Conservation (phyloP, 306 rosid genomes). For the Castanopsis chinensis region DNA sequence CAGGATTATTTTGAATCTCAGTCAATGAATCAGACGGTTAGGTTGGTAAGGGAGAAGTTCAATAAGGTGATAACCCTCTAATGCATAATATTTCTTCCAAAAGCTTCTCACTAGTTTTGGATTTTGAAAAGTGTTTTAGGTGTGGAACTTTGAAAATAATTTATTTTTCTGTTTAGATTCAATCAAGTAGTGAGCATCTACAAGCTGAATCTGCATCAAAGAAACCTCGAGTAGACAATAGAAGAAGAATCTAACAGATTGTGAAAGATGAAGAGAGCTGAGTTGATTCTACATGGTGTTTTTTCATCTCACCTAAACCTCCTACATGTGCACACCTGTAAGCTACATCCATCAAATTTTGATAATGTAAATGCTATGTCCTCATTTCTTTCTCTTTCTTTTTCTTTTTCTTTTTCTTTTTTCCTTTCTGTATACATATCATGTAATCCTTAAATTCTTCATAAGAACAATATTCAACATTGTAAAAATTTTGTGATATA, state of each 20-base stretch:
- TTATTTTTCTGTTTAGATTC: conserved; percentile 48
- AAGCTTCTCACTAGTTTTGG: conserved; percentile 4
- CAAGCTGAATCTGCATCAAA: conserved; percentile 56
- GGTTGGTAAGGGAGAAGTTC: conserved; percentile 73
- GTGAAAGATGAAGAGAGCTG: conserved; percentile 2
- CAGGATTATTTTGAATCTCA: conserved; percentile 82
- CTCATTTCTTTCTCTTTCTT: neutral
- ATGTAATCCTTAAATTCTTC: neutral
- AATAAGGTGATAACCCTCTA: conserved; percentile 58
- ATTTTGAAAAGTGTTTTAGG: neutral
- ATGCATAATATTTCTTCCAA: neutral
- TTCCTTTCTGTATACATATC: neutral
- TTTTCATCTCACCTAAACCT: neutral
- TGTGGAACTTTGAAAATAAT: neutral
- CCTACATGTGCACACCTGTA: neutral
- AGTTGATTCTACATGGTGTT: neutral
- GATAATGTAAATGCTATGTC: neutral
- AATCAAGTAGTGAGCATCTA: conserved; percentile 51
- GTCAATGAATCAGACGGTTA: conserved; percentile 86
- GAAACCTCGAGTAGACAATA: conserved; percentile 66
- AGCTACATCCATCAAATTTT: neutral
- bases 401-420: neutral
- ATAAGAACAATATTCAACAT: neutral
- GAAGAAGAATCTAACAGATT: conserved; percentile 69
- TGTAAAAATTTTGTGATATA: neutral